A percentile compares a stretch with the other conserved stretches of the same genome.
Evolutionary conservation across 331 rosid genomes (phyloP).

Genomic region (Rosa hybrid): DNA sequence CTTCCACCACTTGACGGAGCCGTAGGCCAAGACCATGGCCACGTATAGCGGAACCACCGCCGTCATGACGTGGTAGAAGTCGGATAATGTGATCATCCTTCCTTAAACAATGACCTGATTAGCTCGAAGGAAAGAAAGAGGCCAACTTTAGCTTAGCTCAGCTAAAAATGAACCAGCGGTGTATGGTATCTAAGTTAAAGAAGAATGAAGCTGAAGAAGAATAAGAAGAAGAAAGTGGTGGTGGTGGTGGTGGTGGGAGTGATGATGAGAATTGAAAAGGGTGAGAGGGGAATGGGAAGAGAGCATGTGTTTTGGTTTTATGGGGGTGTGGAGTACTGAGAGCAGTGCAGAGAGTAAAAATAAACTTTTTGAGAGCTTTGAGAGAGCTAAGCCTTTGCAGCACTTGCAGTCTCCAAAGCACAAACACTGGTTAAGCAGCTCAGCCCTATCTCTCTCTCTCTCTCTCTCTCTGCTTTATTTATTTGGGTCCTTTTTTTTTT

Average conservation of each 20-base stretch:
- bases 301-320: conserved; percentile 64
- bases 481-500: conserved; percentile 29
- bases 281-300: conserved; percentile 41
- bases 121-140: background rate
- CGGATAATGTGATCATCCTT: conserved; percentile 62
- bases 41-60: conserved; percentile 90
- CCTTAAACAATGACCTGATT: background rate
- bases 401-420: conserved; percentile 63
- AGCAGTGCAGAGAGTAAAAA: background rate
- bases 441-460: background rate
- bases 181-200: background rate
- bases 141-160: background rate
- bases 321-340: conserved; percentile 38
- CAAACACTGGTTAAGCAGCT: conserved; percentile 16
- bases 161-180: background rate
- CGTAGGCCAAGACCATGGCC: conserved; percentile 85
- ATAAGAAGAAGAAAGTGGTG: conserved; percentile 9
- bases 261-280: conserved; percentile 49
- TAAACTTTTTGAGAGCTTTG: conserved; percentile 39
- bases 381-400: conserved; percentile 29
- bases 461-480: background rate
- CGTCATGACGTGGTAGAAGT: conserved; percentile 90
- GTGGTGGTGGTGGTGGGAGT: conserved; percentile 14
- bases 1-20: conserved; percentile 95
- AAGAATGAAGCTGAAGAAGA: conserved; percentile 18